These are phyloP conservation scores for Hansfordia pulvinata DNA, from an alignment of 2,329 filamentous ascomycete species.

Conservation along the genomic window DNA sequence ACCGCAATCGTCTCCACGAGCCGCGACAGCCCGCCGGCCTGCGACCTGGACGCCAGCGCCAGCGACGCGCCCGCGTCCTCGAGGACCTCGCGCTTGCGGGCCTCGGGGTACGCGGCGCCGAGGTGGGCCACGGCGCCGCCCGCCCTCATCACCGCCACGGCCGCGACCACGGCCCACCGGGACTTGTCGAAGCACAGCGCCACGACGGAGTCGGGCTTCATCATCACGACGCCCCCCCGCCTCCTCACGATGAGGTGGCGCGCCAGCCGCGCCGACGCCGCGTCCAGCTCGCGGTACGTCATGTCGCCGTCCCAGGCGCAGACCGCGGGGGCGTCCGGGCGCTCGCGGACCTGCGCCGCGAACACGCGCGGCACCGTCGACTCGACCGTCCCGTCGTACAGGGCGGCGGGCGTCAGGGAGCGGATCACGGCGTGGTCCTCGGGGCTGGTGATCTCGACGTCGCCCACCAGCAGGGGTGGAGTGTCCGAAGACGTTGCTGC, in stretches of 20 bases:
- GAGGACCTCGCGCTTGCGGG: neutral
- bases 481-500: too few relatives aligned
- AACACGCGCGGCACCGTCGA: too few relatives aligned
- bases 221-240: slow-evolving; percentile 4
- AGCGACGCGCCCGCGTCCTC: neutral
- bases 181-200: slow-evolving; percentile 22
- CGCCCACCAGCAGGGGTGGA: too few relatives aligned
- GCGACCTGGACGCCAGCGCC: neutral
- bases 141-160: slow-evolving; percentile 21
- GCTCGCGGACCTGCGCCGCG: neutral
- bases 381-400: too few relatives aligned
- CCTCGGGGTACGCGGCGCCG: slow-evolving; percentile 8
- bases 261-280: slow-evolving; percentile 10
- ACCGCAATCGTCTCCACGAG: neutral
- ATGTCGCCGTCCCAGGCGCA: slow-evolving; percentile 16
- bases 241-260: slow-evolving; percentile 5
- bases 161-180: slow-evolving; percentile 17
- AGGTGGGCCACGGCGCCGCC: slow-evolving; percentile 18
- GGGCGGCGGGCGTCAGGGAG: too few relatives aligned
- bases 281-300: slow-evolving; percentile 16
- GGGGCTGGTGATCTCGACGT: too few relatives aligned
- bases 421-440: too few relatives aligned
- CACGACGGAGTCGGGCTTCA: slow-evolving; percentile 15
- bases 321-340: slow-evolving; percentile 9
- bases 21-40: neutral